phyloP scores from a whole-genome alignment of 73 alveolate genomes.

The Tetrahymena elliotti region DNA sequence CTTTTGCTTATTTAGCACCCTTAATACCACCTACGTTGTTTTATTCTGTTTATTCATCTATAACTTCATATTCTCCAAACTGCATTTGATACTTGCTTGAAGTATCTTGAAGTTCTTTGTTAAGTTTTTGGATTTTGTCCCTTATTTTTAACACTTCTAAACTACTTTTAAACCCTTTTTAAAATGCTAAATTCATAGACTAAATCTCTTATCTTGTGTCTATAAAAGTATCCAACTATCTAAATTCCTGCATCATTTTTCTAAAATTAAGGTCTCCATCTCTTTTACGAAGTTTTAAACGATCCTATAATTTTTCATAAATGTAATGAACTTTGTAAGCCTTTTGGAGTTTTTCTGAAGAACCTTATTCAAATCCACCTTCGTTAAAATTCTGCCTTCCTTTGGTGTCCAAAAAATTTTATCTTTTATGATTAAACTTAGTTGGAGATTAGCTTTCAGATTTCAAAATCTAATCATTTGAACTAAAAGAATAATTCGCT shows the following conservation, averaged over 20 bases:
- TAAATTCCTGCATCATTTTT: neutral
- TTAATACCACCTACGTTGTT: neutral
- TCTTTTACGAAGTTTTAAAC: neutral
- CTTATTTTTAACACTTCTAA: neutral
- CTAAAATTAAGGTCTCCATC: neutral
- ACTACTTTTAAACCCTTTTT: neutral
- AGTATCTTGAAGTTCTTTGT: neutral
- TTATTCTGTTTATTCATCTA: neutral
- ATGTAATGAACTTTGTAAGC: neutral
- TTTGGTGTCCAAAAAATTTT: neutral
- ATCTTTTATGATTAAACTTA: neutral
- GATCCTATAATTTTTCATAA: neutral
- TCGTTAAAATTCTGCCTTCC: neutral
- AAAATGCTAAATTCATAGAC: neutral
- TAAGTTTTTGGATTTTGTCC: neutral
- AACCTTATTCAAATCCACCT: neutral
- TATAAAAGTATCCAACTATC: neutral
- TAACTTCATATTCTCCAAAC: neutral
- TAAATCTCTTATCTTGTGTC: neutral
- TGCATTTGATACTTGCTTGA: neutral
- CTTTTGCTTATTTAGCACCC: neutral
- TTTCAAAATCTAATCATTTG: neutral
- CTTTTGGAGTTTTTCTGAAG: neutral
- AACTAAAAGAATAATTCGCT: neutral
- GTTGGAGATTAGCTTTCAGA: neutral